Base-by-base conservation (phyloP, 179 eudicot genomes). In the Gypsophila paniculata region DNA sequence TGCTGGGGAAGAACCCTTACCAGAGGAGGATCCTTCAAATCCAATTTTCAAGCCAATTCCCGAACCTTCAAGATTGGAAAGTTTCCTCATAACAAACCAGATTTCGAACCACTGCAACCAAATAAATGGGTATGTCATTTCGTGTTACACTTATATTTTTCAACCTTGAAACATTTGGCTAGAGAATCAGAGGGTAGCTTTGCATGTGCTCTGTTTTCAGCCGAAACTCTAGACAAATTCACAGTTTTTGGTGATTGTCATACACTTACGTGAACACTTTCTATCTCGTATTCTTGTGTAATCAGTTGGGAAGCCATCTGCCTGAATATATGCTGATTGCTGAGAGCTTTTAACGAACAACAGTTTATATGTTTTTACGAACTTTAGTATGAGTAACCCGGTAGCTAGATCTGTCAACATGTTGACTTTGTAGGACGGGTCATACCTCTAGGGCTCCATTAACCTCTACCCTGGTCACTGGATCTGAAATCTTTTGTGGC, bases 1-100 rank as follows among this genome's bases (percentile, higher is more conserved):
- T 75, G 90, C 96, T 6, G 97, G 97, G 68, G 99, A 94, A 81
- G 99, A 93, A 72, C 92, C 94, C 46, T 71, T 91, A 69, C 96
- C 97, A 8, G 94, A 94, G 80, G 99, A 94, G 83, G 99, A 94
- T 83, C 97, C 97, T 29, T 85, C 89, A 23, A 88, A 86, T 72
- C 87, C 94, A n/a, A 67, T 86, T 38, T 94, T 91, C 65, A 94
- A 90, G 87, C 89, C 91, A 54, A 81, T 87, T 44, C 88, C 90
- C 0, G 96, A 91, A 82, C 99, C 99, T 19, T 85, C 96, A 57
- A 77, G 97, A 72, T 65, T 94, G 81, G 96, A 91, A 68, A 94
- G 90, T 80, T 94, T 86, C 82, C 93, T 94, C 79, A 81, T 89
- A 39, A 89, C 99, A 61, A 94, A 94, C 78, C 96, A 94, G 83